Evolutionary conservation across 2,329 filamentous ascomycete genomes (phyloP), one percentile per base, ranked within the genome.

Genomic region (Fusarium compactum): DNA sequence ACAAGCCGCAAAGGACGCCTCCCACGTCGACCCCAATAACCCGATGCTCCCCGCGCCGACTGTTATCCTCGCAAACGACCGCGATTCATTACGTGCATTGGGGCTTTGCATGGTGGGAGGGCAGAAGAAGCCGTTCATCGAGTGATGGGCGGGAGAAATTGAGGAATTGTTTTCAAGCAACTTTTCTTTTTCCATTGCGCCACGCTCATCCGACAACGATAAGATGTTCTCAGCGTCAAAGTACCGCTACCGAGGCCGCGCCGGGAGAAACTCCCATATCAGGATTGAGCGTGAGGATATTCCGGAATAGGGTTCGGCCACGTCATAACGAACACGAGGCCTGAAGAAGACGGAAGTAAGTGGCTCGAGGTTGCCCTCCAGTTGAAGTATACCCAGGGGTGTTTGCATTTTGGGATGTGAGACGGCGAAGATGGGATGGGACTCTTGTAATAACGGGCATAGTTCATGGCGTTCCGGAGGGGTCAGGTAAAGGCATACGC

Each of bases 1-100:
- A 78, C 94, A 97, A 81, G 93, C 96, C 1, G 96, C 96, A 45
- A 95, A 95, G 80, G 95, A 98, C 74, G 95, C 96, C 3, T 92
- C 93, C 18, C 90, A 92, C 67, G 91, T 98, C 65, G 94, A 95
- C 73, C 92, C 92, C 1, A 92, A 96, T 67, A 93, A 97, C 67
- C 96, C 95, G 0, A 95, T 97, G 91, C 82, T 98, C n/a, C 95
- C 96, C 1, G 91, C 95, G 2, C 90, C 91, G 67, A 90, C 88
- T 10, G 96, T 99, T 68, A 89, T 98, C 62, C 86, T 92, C 53
- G 90, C 93, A 8, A 91, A 87, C 65, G 95, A 98, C 77, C 89
- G 83, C 59, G 86, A 90, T 71, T 86, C 88, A 18, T 80, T 91
- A 59, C 83, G 85, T 41, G 86, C 89, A n/a, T 78, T 91, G 18